Evolutionary conservation across 805 yeast species (phyloP), one percentile per base, ranked within the genome.

Genomic region (Candida lessepsii): DNA sequence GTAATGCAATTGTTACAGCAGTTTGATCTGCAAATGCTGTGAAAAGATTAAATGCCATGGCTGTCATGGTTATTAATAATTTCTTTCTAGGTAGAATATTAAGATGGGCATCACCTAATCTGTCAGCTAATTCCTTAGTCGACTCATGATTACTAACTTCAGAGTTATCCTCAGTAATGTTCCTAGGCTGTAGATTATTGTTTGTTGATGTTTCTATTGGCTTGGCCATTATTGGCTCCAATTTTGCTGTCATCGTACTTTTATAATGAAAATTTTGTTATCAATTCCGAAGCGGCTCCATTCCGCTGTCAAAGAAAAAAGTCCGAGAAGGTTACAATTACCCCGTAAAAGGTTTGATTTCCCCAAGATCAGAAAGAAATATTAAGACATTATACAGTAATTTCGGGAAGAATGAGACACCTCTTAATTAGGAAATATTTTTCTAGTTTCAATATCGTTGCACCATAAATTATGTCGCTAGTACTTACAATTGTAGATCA

Each of bases 1-100:
- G 67, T 28, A 73, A 64, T 2, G 75, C 73, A 21, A 73, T 65
- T 1, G 73, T 60, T 25, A 70, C 59, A 4, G 72, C 61, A 1
- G 71, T 65, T 44, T 70, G 75, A 56, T 74, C 80, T 7, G 69
- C 51, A 51, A 71, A 71, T 3, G 70, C 58, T 4, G 62, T 56
- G 38, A 68, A 54, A n/a, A 61, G 47, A 5, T 71, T 73, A 30
- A 64, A 21, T 2, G 70, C 56, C 44, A 68, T 52, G 1, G 65
- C 59, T 3, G 47, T 34, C 29, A 70, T 56, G 16, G 69, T 61
- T 2, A 65, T 37, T 1, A 71, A 30, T 24, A 71, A 55, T 37
- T 60, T 55, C 24, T 48, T 59, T 5, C 45, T 46, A 10, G 73
- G 70, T n/a, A 70, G 52, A 5, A 65, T 47, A 40, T 69, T 69